Conservation (phyloP, 2,329 filamentous ascomycete species). For the Trichoderma koningii region DNA sequence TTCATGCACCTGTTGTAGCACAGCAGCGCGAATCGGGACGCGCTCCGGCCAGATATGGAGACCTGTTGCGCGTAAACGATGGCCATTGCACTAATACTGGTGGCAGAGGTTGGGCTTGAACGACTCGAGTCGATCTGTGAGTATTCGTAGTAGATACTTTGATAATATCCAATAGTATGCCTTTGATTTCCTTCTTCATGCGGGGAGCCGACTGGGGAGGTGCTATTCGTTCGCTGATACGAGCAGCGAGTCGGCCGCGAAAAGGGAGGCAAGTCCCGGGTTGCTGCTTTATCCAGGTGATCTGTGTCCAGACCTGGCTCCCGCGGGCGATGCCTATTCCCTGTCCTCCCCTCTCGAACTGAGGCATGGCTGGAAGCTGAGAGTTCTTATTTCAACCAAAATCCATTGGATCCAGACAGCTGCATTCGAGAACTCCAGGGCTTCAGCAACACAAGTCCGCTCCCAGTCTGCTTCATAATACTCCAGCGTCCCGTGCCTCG, state of each 20-base stretch:
- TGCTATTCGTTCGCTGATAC: not conserved
- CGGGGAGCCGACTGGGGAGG: not conserved
- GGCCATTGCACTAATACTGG: not conserved
- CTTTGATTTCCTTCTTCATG: not conserved
- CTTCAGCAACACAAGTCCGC: not conserved
- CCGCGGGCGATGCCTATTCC: not conserved
- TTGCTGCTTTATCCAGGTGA: not conserved
- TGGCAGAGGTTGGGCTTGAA: not conserved
- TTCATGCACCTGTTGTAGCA: not conserved
- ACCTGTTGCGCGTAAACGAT: conserved; percentile 1
- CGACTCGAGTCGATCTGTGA: not conserved
- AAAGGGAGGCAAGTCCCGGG: not conserved
- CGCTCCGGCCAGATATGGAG: not conserved
- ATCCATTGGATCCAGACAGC: not conserved
- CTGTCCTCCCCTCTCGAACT: not conserved
- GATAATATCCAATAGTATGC: not conserved
- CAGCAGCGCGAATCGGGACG: not conserved
- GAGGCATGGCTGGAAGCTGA: not conserved
- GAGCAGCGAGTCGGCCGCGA: not conserved
- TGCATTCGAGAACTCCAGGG: not conserved
- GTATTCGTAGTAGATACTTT: too few species aligned
- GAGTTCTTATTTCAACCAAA: not conserved
- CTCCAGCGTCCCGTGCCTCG: not conserved
- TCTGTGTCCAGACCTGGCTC: not conserved
- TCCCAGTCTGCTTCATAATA: too few species aligned